These are phyloP conservation scores for Fusarium sp. DNA, from an alignment of 2,329 filamentous ascomycete species.

Conservation along the genomic window DNA sequence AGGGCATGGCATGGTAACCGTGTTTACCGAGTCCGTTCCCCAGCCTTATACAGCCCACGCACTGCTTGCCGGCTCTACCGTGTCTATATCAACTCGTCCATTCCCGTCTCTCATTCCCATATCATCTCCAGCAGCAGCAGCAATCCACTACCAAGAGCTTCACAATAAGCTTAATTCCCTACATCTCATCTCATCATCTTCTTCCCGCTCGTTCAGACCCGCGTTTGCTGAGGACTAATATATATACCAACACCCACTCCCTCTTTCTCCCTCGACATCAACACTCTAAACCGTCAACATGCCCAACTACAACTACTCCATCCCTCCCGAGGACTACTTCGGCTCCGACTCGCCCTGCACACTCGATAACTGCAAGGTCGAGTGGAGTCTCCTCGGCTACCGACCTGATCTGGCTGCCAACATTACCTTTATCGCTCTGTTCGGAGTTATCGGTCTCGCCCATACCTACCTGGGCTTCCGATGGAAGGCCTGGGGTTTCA, in stretches of 20 bases:
- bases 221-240: neutral
- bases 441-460: slow-evolving; percentile 54
- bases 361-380: slow-evolving; percentile 59
- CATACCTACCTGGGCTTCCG: slow-evolving; percentile 59
- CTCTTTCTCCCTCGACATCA: neutral
- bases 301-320: slow-evolving; percentile 33
- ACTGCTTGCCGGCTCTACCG: neutral
- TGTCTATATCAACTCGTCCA: slow-evolving; percentile 29
- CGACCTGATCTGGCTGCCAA: slow-evolving; percentile 66
- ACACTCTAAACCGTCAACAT: slow-evolving; percentile 27
- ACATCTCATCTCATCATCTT: neutral
- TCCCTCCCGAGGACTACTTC: slow-evolving; percentile 49
- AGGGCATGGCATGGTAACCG: neutral
- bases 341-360: slow-evolving; percentile 61
- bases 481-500: slow-evolving; percentile 63
- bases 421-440: slow-evolving; percentile 62
- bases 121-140: slow-evolving; percentile 7
- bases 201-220: neutral
- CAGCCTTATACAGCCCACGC: neutral
- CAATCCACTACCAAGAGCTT: slow-evolving; percentile 10
- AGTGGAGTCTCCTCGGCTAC: slow-evolving; percentile 66
- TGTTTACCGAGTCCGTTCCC: slow-evolving; percentile 23
- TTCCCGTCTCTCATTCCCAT: slow-evolving; percentile 20
- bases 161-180: slow-evolving; percentile 25
- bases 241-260: neutral